Evolutionary conservation across 1,284 basidiomycete species (phyloP).

Genomic region (Apiotrichum akiyoshidainum): DNA sequence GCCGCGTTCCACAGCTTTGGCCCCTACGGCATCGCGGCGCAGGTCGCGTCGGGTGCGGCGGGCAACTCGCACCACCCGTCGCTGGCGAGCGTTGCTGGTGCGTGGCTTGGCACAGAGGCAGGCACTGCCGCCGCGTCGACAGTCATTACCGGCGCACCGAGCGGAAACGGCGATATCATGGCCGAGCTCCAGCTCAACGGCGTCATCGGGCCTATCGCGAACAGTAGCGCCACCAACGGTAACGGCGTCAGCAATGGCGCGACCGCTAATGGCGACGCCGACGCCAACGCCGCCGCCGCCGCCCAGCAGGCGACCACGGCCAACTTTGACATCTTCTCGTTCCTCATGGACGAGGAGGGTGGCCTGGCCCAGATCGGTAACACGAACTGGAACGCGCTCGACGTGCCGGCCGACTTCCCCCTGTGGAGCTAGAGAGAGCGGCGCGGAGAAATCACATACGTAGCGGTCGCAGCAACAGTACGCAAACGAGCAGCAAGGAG

Average conservation of each 20-base stretch:
- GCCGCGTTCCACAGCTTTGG: conserved; percentile 34
- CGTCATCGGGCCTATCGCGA: background rate
- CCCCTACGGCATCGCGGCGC: conserved; percentile 27
- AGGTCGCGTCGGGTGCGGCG: conserved; percentile 9
- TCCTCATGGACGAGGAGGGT: conserved; percentile 49
- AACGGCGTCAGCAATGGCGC: background rate
- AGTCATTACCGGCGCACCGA: conserved; percentile 11
- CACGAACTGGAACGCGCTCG: conserved; percentile 35
- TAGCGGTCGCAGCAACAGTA: background rate
- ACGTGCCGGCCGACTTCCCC: conserved; percentile 42
- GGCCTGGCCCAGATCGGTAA: conserved; percentile 24
- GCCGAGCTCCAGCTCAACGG: conserved; percentile 16
- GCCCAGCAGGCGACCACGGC: too few relatives aligned
- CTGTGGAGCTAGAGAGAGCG: conserved; percentile 44
- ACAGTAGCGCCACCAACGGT: background rate
- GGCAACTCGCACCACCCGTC: conserved; percentile 7
- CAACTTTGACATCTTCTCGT: conserved; percentile 44
- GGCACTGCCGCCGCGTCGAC: conserved; percentile 7
- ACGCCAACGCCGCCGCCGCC: background rate
- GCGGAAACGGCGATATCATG: conserved; percentile 10
- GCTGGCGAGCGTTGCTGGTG: conserved; percentile 14
- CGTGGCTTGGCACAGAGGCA: conserved; percentile 15
- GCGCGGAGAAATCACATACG: too few relatives aligned
- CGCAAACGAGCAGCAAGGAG: too few relatives aligned
- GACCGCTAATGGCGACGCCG: background rate